Base-by-base conservation (phyloP, 31 red algal species). In the Odonthalia washingtoniensis region DNA sequence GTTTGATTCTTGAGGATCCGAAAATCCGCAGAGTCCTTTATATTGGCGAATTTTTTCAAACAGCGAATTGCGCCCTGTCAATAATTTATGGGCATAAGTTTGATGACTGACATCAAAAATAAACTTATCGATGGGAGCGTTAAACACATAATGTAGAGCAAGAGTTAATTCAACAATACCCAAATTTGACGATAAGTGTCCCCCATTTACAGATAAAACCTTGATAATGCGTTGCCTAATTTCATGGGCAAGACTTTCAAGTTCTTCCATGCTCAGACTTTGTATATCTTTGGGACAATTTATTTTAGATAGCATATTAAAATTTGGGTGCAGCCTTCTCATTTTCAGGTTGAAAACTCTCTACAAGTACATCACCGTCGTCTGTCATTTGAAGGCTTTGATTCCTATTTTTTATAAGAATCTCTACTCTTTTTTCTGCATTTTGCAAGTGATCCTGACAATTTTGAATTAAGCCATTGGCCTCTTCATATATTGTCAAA, bases 41-140 rank as follows among this genome's bases (percentile, higher is more conserved):
- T 40, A 64, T 72, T 91, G 76, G 2, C 91, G 41, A 68, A 94
- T 49, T 12, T 79, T 94, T 37, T 70, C 27, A 87, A 94, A 91
- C 1, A 66, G 28, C 18, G 46, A 46, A 24, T 89, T 66, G 44
- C 91, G 83, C 35, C 91, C 91, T 16, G 91, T 94, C 32, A 94
- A 77, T 67, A 94, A 90, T 74, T 94, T 94, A 75, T 94, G 91
- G 26, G 89, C 78, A 70, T 94, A 94, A 4, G 87, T 38, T 65
- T 94, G 91, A 69, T 94, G 91, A 43, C 74, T 67, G 28, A 94
- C 91, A 46, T 94, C 91, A 85, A 85, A 94, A 53, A 94, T 65
- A 17, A 94, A 32, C 32, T 53, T 65, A 74, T 94, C 91, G 41
- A 74, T 63, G 41, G 91, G 91, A 3, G 91, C 84, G 46, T 94